Evolutionary conservation across 306 rosid species (phyloP).

Genomic region (Prinsepia uniflora): DNA sequence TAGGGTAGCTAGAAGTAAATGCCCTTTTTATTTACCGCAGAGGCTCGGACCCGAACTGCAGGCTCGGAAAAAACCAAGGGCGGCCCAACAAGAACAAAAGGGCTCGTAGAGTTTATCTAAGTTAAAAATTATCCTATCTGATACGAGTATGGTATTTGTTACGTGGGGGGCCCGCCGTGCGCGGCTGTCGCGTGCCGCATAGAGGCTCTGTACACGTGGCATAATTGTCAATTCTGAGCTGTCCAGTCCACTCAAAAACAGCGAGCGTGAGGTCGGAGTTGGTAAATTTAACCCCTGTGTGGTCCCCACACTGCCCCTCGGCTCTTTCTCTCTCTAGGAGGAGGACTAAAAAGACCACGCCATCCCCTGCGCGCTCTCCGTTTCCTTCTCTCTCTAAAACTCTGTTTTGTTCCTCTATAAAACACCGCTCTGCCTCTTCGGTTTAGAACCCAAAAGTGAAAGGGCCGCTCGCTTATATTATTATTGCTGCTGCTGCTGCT

Average conservation of each 20-base stretch:
- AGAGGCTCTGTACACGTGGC: constrained; percentile 62
- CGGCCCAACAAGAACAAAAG: constrained; percentile 1
- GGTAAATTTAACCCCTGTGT: constrained; percentile 14
- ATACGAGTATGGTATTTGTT: not conserved
- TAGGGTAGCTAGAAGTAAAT: not conserved
- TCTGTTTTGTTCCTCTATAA: constrained; percentile 38
- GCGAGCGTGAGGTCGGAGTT: constrained; percentile 6
- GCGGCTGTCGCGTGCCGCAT: constrained; percentile 92
- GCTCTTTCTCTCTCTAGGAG: not conserved
- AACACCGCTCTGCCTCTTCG: constrained; percentile 25
- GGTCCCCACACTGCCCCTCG: constrained; percentile 32
- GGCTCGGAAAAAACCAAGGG: not conserved
- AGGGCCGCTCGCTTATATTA: not conserved
- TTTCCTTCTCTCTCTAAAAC: not conserved
- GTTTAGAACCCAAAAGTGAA: constrained; percentile 29
- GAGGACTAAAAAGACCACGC: not conserved
- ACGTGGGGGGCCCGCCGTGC: constrained; percentile 46
- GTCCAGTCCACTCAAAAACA: constrained; percentile 24
- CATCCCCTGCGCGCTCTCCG: not conserved
- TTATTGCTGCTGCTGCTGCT: not conserved
- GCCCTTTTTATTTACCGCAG: not conserved
- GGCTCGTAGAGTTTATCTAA: constrained; percentile 9
- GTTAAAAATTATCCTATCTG: not conserved
- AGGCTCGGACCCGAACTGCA: constrained; percentile 30
- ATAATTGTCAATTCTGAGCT: constrained; percentile 30